These are phyloP conservation scores for Pichia sp. DNA, from an alignment of 1,139 yeast genomes.

Conservation along the genomic window DNA sequence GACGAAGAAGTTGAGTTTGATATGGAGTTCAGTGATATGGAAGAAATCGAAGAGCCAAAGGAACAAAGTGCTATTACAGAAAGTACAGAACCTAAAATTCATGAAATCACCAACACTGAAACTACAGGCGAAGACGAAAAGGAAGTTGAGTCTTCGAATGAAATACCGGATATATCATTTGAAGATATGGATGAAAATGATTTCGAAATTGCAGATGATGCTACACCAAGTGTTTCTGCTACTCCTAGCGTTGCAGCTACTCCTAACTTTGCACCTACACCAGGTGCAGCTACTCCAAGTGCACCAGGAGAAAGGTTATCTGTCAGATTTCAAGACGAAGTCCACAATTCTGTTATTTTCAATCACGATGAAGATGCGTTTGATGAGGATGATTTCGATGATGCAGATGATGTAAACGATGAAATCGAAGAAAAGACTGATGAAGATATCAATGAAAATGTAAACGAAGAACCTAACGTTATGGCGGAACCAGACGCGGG, in stretches of 20 bases:
- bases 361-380: too few species aligned
- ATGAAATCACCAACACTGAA: neutral
- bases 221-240: neutral
- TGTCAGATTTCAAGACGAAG: slow-evolving; percentile 10
- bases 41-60: slow-evolving; percentile 10
- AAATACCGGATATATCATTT: neutral
- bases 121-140: too few species aligned
- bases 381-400: neutral
- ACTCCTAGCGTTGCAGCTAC: too few species aligned
- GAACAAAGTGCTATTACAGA: neutral
- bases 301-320: neutral
- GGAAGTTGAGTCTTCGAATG: neutral
- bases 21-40: slow-evolving; percentile 24
- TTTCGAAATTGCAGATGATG: neutral
- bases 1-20: slow-evolving; percentile 24
- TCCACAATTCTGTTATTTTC: neutral
- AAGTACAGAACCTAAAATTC: too few species aligned
- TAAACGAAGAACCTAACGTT: neutral
- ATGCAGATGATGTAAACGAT: slow-evolving; percentile 24
- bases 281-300: too few species aligned
- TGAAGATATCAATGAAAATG: slow-evolving; percentile 6
- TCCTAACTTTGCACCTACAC: too few species aligned
- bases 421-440: slow-evolving; percentile 8
- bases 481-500: too few species aligned
- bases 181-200: neutral